Evolutionary conservation across 2,329 filamentous ascomycete species (phyloP), one percentile per base, ranked within the genome.

Genomic region (Cordyceps javanica): DNA sequence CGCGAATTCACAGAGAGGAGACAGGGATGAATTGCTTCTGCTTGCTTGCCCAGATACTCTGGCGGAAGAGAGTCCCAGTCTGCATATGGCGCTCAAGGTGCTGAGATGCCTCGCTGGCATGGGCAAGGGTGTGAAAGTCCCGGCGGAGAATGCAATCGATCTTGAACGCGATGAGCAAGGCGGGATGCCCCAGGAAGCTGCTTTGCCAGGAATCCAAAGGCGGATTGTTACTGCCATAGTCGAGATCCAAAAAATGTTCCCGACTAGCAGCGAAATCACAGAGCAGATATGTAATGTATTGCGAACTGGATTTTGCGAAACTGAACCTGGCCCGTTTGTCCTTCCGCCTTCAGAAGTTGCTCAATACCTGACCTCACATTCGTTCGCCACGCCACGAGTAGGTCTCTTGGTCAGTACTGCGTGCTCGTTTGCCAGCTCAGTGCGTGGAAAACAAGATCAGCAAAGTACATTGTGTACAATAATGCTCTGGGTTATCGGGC

Each of bases 271-370:
- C 23, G 90, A 92, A 62, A 80, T 90, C 11, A 79, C 88, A 23
- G 89, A 92, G 65, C 78, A 83, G 4, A 83, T 87, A 34, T 94
- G 90, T 71, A 79, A 78, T 58, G 82, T 92, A 49, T 77, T 93
- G 51, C 83, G 86, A 41, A 82, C 85, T 21, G 90, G 90, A 0
- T 92, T 92, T 65, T 86, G 86, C 1, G 90, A 95, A 69, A 81
- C 78, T 0, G 81, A 85, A 26, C 82, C 87, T 3, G 90, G 90
- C 0, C 88, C 89, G 1, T 93, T 94, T 64, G 89, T 92, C 9
- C 83, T 95, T 60, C 80, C 86, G 3, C 78, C 87, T 0, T 73
- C 79, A 0, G 77, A 84, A 61, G 82, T 89, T n/a, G 82, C 85
- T 11, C 77, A 83, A 42, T 88, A 89, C 67, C 77, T 94, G 48